These are phyloP conservation scores for Vigna nakashimae DNA, from an alignment of 306 rosid species.

Conservation along the genomic window DNA sequence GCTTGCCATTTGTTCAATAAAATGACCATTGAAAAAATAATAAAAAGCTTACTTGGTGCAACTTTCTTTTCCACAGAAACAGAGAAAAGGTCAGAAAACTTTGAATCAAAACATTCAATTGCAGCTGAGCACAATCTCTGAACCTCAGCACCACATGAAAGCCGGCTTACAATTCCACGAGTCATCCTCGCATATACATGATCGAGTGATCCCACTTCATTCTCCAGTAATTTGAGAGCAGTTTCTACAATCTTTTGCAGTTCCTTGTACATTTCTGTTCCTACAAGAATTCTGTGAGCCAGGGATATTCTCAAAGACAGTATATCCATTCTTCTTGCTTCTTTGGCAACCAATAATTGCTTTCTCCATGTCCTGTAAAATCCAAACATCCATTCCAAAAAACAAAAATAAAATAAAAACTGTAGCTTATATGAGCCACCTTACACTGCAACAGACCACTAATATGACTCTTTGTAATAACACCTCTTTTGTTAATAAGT, in stretches of 20 bases:
- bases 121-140: conserved; percentile 84
- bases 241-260: conserved; percentile 64
- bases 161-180: conserved; percentile 88
- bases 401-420: neutral
- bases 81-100: conserved; percentile 50
- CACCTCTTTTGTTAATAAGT: conserved; percentile 1
- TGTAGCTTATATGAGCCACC: conserved; percentile 15
- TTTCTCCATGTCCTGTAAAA: conserved; percentile 84
- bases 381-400: conserved; percentile 39
- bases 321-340: conserved; percentile 90
- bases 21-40: conserved; percentile 26
- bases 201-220: conserved; percentile 83
- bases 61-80: conserved; percentile 53
- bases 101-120: conserved; percentile 66
- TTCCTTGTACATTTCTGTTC: conserved; percentile 64
- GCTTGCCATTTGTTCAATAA: conserved; percentile 20
- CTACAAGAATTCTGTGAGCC: conserved; percentile 73
- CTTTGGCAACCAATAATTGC: conserved; percentile 78
- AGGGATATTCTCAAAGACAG: conserved; percentile 70
- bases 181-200: conserved; percentile 75
- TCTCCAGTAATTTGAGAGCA: conserved; percentile 63
- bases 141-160: conserved; percentile 87
- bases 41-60: conserved; percentile 60
- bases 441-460: conserved; percentile 36
- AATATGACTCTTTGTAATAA: neutral